Evolutionary conservation across 345 rosid genomes (phyloP).

Genomic region (Dimocarpus longan): DNA sequence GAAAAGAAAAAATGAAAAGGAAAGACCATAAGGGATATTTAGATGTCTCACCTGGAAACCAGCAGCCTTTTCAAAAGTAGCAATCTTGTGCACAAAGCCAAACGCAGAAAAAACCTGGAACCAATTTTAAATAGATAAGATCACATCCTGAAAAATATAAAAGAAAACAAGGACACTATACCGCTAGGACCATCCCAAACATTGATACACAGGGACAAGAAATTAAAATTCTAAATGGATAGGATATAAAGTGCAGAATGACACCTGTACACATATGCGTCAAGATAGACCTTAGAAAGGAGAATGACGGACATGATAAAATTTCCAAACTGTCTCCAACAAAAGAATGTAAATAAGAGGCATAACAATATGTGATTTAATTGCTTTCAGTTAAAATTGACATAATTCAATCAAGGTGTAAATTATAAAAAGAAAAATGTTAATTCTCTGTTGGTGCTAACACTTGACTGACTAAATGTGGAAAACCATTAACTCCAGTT

Average conservation of each 20-base stretch:
- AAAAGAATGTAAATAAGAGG: conserved; percentile 68
- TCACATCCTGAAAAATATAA: conserved; percentile 8
- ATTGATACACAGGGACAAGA: conserved; percentile 24
- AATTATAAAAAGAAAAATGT: conserved; percentile 11
- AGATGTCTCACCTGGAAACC: conserved; percentile 82
- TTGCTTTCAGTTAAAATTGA: conserved; percentile 40
- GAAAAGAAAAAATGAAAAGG: not conserved
- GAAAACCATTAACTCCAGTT: not conserved
- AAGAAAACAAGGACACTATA: conserved; percentile 12
- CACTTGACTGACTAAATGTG: not conserved
- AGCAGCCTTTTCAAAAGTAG: conserved; percentile 95
- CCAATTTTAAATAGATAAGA: conserved; percentile 27
- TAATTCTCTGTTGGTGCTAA: conserved; percentile 16
- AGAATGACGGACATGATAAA: conserved; percentile 68
- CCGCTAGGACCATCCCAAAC: conserved; percentile 27
- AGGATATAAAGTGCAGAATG: conserved; percentile 74
- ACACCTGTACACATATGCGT: conserved; percentile 76
- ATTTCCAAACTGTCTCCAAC: conserved; percentile 81
- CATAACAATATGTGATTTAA: conserved; percentile 69
- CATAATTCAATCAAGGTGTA: conserved; percentile 28
- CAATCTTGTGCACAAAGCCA: conserved; percentile 97
- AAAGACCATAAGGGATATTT: conserved; percentile 18
- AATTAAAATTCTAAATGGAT: conserved; percentile 42
- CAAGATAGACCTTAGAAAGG: conserved; percentile 75
- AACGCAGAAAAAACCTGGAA: conserved; percentile 97